Conservation (phyloP, 2,329 filamentous ascomycete genomes). For the Tolypocladium endophyticum region DNA sequence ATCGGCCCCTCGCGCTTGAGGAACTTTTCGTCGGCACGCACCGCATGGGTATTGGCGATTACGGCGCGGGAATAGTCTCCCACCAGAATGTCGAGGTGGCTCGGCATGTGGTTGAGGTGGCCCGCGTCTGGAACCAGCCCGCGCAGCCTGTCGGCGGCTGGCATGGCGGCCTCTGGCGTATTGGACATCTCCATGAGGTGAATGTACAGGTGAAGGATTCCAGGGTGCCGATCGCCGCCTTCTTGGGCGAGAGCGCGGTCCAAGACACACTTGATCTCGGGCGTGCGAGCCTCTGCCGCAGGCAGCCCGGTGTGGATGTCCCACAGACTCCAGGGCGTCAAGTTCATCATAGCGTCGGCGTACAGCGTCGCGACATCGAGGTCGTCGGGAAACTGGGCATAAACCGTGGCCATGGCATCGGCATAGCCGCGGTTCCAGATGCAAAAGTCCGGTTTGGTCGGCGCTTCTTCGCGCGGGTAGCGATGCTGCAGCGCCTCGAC, state of each 20-base stretch:
- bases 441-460: slow-evolving; percentile 33
- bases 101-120: slow-evolving; percentile 68
- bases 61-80: slow-evolving; percentile 62
- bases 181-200: slow-evolving; percentile 71
- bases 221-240: slow-evolving; percentile 45
- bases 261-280: slow-evolving; percentile 22
- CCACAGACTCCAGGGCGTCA: slow-evolving; percentile 36
- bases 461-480: slow-evolving; percentile 41
- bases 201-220: slow-evolving; percentile 65
- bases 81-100: slow-evolving; percentile 62
- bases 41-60: slow-evolving; percentile 54
- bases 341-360: slow-evolving; percentile 36
- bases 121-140: slow-evolving; percentile 58
- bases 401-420: slow-evolving; percentile 27
- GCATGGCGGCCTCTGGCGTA: slow-evolving; percentile 50
- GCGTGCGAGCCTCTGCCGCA: slow-evolving; percentile 18
- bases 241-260: slow-evolving; percentile 36
- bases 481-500: slow-evolving; percentile 51
- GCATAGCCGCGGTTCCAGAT: slow-evolving; percentile 24
- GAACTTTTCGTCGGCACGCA: slow-evolving; percentile 57
- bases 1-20: slow-evolving; percentile 45
- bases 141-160: slow-evolving; percentile 51
- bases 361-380: slow-evolving; percentile 25
- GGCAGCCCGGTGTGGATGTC: slow-evolving; percentile 22
- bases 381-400: slow-evolving; percentile 26